Conservation (phyloP, 2,329 filamentous ascomycete species). For the Fusarium cyanostomum region DNA sequence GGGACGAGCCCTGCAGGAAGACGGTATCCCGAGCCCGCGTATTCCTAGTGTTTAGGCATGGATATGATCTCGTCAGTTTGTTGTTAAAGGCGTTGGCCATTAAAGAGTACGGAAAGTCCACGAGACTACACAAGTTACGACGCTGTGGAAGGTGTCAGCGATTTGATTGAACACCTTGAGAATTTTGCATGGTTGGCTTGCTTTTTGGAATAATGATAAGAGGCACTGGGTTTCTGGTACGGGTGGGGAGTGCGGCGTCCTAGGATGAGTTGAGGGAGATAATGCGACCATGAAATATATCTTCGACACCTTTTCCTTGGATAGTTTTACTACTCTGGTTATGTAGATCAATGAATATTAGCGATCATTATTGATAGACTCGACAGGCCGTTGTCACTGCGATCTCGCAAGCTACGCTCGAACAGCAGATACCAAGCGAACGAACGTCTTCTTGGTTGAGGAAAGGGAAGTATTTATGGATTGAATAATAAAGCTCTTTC, state of each 20-base stretch:
- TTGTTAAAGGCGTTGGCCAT: background rate
- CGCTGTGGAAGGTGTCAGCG: background rate
- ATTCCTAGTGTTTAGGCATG: slow-evolving; percentile 33
- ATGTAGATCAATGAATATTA: background rate
- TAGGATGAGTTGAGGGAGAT: slow-evolving; percentile 16
- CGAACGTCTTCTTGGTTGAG: background rate
- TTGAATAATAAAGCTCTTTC: too few relatives aligned
- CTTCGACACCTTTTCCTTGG: background rate
- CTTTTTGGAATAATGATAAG: background rate
- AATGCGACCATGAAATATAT: slow-evolving; percentile 26
- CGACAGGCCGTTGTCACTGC: background rate
- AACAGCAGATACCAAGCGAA: background rate
- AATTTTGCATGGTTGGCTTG: background rate
- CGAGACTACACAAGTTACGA: background rate
- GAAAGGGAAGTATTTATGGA: background rate
- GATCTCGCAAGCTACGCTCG: background rate
- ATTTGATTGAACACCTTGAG: slow-evolving; percentile 11
- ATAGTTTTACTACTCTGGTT: background rate
- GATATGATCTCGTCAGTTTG: slow-evolving; percentile 1
- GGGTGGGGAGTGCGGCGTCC: slow-evolving; percentile 17
- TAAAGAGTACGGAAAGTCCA: background rate
- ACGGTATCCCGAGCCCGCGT: slow-evolving; percentile 52
- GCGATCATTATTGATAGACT: background rate
- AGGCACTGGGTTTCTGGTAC: slow-evolving; percentile 6
- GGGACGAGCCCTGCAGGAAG: slow-evolving; percentile 49